Evolutionary conservation across 1,139 yeast species (phyloP).

Genomic region (Saccharomycopsis hybrid): DNA sequence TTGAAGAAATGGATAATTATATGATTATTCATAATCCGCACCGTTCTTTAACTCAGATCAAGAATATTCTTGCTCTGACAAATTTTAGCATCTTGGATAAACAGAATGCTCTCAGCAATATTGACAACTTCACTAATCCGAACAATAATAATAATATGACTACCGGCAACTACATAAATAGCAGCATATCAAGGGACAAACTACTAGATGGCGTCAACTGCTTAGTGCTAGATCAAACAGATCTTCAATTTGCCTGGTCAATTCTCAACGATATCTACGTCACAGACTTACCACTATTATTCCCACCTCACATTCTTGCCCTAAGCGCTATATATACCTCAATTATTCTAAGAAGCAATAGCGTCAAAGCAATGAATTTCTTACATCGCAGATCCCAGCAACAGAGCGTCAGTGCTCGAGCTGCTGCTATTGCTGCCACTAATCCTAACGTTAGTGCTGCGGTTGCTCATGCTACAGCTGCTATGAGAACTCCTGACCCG

Average conservation of each 20-base stretch:
- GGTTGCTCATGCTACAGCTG: background rate
- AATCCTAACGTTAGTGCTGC: background rate
- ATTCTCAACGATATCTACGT: slow-evolving; percentile 84
- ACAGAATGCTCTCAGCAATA: background rate
- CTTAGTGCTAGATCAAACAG: slow-evolving; percentile 47
- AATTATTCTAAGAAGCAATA: slow-evolving; percentile 50
- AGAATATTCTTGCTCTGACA: slow-evolving; percentile 34
- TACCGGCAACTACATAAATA: no score
- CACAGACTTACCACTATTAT: slow-evolving; percentile 74
- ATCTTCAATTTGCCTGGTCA: slow-evolving; percentile 83
- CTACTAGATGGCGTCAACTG: slow-evolving; percentile 12
- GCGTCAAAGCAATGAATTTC: no score
- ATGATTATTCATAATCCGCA: slow-evolving; percentile 88
- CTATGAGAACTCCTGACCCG: background rate
- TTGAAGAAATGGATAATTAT: slow-evolving; percentile 82
- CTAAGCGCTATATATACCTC: slow-evolving; percentile 74
- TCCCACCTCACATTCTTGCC: slow-evolving; percentile 91
- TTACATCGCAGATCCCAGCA: no score
- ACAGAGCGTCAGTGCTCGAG: no score
- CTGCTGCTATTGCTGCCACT: background rate
- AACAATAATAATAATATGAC: background rate
- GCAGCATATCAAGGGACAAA: slow-evolving; percentile 8
- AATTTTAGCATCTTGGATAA: slow-evolving; percentile 5
- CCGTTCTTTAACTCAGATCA: slow-evolving; percentile 59
- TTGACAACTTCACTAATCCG: slow-evolving; percentile 3